Base-by-base conservation (phyloP, 2,329 filamentous ascomycete species). In the Boeremia lycopersici region DNA sequence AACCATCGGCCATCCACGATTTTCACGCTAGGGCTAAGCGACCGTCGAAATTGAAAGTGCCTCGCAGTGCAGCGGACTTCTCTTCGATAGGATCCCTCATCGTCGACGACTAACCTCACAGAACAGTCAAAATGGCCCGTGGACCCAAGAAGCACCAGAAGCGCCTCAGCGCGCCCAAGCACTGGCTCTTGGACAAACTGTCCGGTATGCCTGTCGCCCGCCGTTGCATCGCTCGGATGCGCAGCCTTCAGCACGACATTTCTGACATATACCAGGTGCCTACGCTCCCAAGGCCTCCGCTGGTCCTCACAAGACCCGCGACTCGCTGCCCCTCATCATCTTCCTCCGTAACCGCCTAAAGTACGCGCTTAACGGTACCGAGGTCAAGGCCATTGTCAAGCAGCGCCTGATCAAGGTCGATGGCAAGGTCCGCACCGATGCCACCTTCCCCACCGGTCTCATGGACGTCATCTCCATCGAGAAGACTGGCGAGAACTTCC, bases 401-500 rank as follows among this genome's bases (percentile, higher is more conserved):
- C 95, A 99, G 88, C 93, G 95, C 80, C 89, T 98, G 74, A 87
- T 99, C 90, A 97, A 98, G 89, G 95, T 99, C 77, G 95, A 99
- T 80, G 89, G 89, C 86, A 99, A 99, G 87, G 92, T 99, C 83
- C 93, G 95, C 84, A 99, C 95, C 81, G 95, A 99, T 83, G 84
- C 86, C 75, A 99, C 93, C 83, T 99, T 90, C 89, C 95, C 95
- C 73, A 85, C 95, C 70, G 95, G 95, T 76, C 97, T 96, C 88
- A 98, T 98, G 95, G 95, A 99, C 79, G 95, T 99, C 78, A 97
- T 99, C 85, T 85, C 86, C 76, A 96, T 99, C 79, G 95, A 99
- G 83, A 99, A 99, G 91, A 99, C 95, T 59, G 93, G 93, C 88
- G 95, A 99, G 89, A 90, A 96, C 90, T 99, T 99, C 91, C 93